These are phyloP conservation scores for Scenedesmus sp. DNA, from an alignment of 163 green algal genomes.

Conservation along the genomic window DNA sequence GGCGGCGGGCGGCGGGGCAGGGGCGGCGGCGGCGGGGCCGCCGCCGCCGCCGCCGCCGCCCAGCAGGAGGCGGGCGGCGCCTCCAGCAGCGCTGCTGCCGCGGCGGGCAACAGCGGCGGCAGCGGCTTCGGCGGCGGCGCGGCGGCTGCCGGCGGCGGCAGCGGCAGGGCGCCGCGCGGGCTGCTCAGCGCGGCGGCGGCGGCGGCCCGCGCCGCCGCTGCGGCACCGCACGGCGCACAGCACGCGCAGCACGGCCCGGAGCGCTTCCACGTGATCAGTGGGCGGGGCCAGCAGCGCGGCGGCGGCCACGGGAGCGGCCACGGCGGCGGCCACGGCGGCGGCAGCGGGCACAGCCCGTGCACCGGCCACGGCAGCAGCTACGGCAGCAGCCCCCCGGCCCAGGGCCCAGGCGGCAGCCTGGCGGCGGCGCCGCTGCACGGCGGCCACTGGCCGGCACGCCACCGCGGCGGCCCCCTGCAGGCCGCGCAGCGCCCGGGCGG, in stretches of 20 bases:
- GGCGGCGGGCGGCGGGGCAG: neutral
- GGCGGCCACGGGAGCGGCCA: neutral
- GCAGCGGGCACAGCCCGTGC: conserved; percentile 7
- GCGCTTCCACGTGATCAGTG: too few species aligned
- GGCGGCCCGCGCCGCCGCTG: neutral
- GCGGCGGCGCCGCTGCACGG: neutral
- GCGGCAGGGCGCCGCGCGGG: neutral
- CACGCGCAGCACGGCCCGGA: too few species aligned
- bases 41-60: neutral
- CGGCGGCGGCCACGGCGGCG: neutral
- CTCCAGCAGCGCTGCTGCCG: conserved; percentile 1
- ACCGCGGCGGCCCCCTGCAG: neutral
- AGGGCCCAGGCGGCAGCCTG: neutral
- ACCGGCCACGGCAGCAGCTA: conserved; percentile 21
- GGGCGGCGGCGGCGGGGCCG: neutral
- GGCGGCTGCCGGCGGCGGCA: neutral
- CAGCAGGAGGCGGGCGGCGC: neutral
- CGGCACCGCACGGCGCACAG: neutral
- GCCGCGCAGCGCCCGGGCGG: neutral
- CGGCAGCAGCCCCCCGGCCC: conserved; percentile 16
- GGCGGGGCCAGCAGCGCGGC: too few species aligned
- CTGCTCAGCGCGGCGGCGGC: too few species aligned
- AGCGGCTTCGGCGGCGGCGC: neutral
- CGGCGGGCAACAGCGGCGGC: neutral
- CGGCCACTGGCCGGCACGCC: too few species aligned